These are phyloP conservation scores for Haematococcus sp. DNA, from an alignment of 139 green algal genomes.

Conservation along the genomic window DNA sequence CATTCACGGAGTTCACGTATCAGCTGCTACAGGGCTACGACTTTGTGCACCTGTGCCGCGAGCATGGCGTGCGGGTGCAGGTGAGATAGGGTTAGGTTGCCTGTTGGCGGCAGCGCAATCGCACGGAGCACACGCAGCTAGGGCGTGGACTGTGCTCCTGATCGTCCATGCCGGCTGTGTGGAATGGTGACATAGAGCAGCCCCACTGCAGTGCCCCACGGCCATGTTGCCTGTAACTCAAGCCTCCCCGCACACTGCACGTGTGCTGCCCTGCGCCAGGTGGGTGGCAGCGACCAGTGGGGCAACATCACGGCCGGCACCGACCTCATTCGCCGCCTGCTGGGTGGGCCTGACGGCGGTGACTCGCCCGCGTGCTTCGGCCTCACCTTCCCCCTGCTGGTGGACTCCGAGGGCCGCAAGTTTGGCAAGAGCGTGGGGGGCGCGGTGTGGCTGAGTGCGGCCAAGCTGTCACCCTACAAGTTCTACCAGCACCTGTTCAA, in stretches of 20 bases:
- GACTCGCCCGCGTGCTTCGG: constrained; percentile 60
- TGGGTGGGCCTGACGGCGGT: constrained; percentile 33
- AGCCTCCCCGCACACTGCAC: not conserved
- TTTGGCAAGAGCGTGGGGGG: constrained; percentile 95
- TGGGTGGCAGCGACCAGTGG: constrained; percentile 96
- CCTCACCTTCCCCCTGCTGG: constrained; percentile 91
- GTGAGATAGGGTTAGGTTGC: no score
- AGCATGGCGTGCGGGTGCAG: constrained; percentile 80
- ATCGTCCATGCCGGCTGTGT: no score
- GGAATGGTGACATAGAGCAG: no score
- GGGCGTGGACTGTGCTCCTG: no score
- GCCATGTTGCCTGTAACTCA: no score
- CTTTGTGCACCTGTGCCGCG: constrained; percentile 88
- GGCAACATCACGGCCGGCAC: constrained; percentile 96
- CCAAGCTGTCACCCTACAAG: constrained; percentile 94
- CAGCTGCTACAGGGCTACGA: constrained; percentile 98
- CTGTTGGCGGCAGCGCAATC: no score
- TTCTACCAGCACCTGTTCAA: constrained; percentile 96
- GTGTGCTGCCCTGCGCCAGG: not conserved
- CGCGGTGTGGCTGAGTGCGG: constrained; percentile 86
- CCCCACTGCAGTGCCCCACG: no score
- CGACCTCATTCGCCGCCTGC: constrained; percentile 80
- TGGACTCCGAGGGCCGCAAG: constrained; percentile 90
- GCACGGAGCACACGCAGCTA: no score
- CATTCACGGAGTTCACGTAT: constrained; percentile 97